These are phyloP conservation scores for Tolypocladium paradoxum DNA, from an alignment of 2,329 filamentous ascomycete genomes.

Conservation along the genomic window DNA sequence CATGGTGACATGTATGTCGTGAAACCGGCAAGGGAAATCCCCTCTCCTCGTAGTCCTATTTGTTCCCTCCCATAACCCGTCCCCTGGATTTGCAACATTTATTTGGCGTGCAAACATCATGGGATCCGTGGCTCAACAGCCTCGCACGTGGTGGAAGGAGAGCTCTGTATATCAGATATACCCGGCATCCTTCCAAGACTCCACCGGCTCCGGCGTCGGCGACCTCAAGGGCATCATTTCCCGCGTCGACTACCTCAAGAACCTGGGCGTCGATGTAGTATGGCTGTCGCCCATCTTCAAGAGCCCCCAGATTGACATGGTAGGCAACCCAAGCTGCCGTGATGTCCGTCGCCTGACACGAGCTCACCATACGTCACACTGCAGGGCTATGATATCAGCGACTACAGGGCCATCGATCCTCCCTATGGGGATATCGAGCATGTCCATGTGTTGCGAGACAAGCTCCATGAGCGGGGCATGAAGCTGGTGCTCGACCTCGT, in stretches of 20 bases:
- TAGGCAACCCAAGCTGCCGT: slow-evolving; percentile 8
- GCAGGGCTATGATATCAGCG: slow-evolving; percentile 56
- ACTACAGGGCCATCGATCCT: slow-evolving; percentile 56
- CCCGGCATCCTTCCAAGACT: slow-evolving; percentile 50
- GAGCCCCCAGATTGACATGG: slow-evolving; percentile 54
- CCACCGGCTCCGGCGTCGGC: slow-evolving; percentile 42
- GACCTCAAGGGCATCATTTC: slow-evolving; percentile 48
- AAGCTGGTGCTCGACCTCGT: slow-evolving; percentile 64
- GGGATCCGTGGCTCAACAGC: slow-evolving; percentile 12
- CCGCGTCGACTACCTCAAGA: slow-evolving; percentile 42
- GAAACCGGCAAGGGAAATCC: too few species aligned
- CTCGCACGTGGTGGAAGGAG: slow-evolving; percentile 47
- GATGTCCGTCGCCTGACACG: not conserved
- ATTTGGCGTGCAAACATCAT: slow-evolving; percentile 9
- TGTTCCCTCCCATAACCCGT: too few species aligned
- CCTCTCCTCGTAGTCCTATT: too few species aligned
- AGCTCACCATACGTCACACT: not conserved
- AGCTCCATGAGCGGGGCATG: slow-evolving; percentile 52
- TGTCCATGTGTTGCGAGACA: slow-evolving; percentile 51
- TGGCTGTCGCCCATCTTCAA: slow-evolving; percentile 41
- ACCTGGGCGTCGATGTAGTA: slow-evolving; percentile 46
- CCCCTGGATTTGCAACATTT: too few species aligned
- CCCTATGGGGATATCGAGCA: slow-evolving; percentile 58
- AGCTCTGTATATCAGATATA: slow-evolving; percentile 51
- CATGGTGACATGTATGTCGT: too few species aligned